Percentiles rank a stretch among this genome's conserved stretches.
These are phyloP conservation scores for Solanum virginianum DNA, from an alignment of 257 asterid species.

Conservation along the genomic window DNA sequence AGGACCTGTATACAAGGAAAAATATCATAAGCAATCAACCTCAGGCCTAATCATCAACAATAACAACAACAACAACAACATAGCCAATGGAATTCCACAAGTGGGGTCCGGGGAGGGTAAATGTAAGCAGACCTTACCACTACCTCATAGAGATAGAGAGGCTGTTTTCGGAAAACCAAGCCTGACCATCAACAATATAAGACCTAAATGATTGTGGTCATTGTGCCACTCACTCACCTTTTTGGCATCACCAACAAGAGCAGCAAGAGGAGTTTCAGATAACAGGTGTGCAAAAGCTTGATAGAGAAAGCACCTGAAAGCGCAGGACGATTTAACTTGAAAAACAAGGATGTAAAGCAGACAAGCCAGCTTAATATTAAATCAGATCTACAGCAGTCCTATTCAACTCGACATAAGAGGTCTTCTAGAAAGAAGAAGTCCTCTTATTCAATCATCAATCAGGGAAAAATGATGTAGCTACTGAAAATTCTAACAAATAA, in stretches of 20 bases:
- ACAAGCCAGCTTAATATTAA: not conserved
- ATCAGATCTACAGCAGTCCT: not conserved
- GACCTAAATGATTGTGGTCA: not conserved
- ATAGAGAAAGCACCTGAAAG: slow-evolving; percentile 63
- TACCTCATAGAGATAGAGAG: too few relatives aligned
- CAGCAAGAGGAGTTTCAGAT: slow-evolving; percentile 60
- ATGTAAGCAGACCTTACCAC: too few relatives aligned
- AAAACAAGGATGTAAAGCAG: not conserved
- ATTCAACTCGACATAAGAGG: not conserved
- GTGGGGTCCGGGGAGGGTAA: too few relatives aligned
- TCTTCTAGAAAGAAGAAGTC: not conserved
- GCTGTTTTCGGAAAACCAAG: not conserved
- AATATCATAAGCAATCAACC: slow-evolving; percentile 4
- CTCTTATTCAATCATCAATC: not conserved
- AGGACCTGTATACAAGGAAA: slow-evolving; percentile 45
- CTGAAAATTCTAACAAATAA: not conserved
- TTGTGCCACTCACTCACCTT: slow-evolving; percentile 30
- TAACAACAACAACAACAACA: not conserved
- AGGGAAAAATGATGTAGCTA: not conserved
- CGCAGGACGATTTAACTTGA: not conserved
- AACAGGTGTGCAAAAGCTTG: slow-evolving; percentile 69
- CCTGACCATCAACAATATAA: not conserved
- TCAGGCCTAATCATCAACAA: not conserved
- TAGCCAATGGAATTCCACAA: too few relatives aligned
- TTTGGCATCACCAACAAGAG: slow-evolving; percentile 63